phyloP scores from a whole-genome alignment of 495 filamentous ascomycete genomes.

The Cladorrhinum samala region DNA sequence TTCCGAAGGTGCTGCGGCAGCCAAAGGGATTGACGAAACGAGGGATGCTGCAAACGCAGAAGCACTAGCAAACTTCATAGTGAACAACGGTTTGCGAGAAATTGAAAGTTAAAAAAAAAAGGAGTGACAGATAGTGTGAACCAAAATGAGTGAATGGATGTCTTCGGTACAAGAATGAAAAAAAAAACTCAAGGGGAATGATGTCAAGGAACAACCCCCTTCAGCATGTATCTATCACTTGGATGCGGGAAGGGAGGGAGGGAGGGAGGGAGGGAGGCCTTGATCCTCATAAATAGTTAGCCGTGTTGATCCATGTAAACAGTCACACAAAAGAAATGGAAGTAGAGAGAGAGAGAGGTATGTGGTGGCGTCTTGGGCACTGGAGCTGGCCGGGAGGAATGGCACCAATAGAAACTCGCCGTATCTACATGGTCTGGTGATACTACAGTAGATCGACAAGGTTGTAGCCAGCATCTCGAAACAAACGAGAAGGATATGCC shows the following conservation, averaged over 20 bases:
- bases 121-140: background rate
- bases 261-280: too few relatives aligned
- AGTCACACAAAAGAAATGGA: too few relatives aligned
- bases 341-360: too few relatives aligned
- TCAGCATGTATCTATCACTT: too few relatives aligned
- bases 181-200: background rate
- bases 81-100: background rate
- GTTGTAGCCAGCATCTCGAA: slow-evolving; percentile 13
- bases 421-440: too few relatives aligned
- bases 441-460: too few relatives aligned
- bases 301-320: too few relatives aligned
- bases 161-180: background rate
- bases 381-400: background rate
- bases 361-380: too few relatives aligned
- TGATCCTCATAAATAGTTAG: too few relatives aligned
- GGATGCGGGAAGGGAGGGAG: too few relatives aligned
- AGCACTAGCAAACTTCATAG: slow-evolving; percentile 22
- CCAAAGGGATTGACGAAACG: slow-evolving; percentile 6
- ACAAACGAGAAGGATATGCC: background rate
- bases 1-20: slow-evolving; percentile 16
- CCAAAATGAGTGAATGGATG: background rate
- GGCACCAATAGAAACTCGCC: too few relatives aligned
- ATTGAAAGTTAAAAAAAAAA: slow-evolving; percentile 6
- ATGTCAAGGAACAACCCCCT: background rate
- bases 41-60: slow-evolving; percentile 24